Evolutionary conservation across 2,329 filamentous ascomycete species (phyloP).

Genomic region (Basipetospora chlamydospora): DNA sequence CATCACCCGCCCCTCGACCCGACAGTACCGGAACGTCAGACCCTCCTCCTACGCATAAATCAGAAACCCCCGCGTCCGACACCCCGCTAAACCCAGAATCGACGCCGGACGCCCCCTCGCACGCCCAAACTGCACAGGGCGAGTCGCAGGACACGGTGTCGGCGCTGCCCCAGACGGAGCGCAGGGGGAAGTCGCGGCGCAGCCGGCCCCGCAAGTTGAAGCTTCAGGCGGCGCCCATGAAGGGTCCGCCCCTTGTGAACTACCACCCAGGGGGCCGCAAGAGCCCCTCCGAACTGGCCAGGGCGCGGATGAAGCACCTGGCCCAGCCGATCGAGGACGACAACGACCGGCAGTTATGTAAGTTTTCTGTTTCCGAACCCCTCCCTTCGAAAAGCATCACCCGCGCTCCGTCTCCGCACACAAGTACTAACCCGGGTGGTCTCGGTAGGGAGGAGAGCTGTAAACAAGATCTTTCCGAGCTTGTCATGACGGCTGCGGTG

Average conservation of each 20-base stretch:
- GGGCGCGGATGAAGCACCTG: constrained; percentile 28
- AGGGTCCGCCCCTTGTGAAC: neutral
- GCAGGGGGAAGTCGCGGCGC: neutral
- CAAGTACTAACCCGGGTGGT: neutral
- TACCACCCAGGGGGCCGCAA: constrained; percentile 16
- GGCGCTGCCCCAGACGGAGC: constrained; percentile 2
- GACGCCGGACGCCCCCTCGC: constrained; percentile 43
- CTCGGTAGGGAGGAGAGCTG: constrained; percentile 24
- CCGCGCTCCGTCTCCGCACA: neutral
- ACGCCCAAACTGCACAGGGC: constrained; percentile 27
- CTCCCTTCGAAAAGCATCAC: neutral
- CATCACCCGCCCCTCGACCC: neutral
- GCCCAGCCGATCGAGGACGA: constrained; percentile 29
- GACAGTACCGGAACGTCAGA: neutral
- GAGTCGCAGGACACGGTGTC: constrained; percentile 5
- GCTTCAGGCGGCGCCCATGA: neutral
- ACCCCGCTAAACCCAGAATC: constrained; percentile 12
- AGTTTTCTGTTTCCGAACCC: constrained; percentile 11
- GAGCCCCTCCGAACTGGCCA: constrained; percentile 28
- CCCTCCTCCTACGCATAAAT: neutral
- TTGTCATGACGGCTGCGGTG: constrained; percentile 11
- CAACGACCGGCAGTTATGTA: constrained; percentile 23
- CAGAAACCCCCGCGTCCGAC: neutral
- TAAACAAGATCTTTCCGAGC: constrained; percentile 29
- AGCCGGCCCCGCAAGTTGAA: constrained; percentile 1